Percentiles rank a stretch among this genome's conserved stretches.
phyloP scores from a whole-genome alignment of 495 filamentous ascomycete genomes.

The Penicillium waksmanii region DNA sequence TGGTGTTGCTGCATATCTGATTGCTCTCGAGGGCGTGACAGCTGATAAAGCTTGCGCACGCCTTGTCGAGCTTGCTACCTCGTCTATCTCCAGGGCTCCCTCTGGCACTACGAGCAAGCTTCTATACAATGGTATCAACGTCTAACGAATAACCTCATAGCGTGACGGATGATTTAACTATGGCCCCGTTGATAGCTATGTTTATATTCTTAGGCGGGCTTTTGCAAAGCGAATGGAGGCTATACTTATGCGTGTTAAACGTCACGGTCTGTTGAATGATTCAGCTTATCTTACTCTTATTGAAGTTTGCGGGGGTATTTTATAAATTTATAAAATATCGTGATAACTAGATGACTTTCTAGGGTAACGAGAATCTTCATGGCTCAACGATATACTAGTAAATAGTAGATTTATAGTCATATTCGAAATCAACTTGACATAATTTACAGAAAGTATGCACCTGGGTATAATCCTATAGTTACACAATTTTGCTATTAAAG shows the following conservation, averaged over 20 bases:
- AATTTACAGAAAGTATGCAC: no score
- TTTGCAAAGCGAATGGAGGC: slow-evolving; percentile 4
- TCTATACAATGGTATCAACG: slow-evolving; percentile 17
- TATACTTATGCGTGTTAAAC: background rate
- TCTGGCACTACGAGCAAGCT: slow-evolving; percentile 18
- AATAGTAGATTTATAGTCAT: no score
- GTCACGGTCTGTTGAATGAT: background rate
- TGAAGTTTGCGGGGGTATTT: background rate
- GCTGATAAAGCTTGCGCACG: slow-evolving; percentile 20
- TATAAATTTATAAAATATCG: no score
- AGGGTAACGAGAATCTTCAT: no score
- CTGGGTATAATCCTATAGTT: no score
- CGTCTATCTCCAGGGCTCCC: slow-evolving; percentile 16
- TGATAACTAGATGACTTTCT: no score
- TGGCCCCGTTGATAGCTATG: slow-evolving; percentile 4
- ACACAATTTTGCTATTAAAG: no score
- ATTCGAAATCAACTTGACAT: no score
- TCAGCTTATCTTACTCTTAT: background rate
- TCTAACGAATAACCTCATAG: slow-evolving; percentile 1
- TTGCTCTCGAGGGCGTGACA: slow-evolving; percentile 43
- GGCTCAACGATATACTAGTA: no score
- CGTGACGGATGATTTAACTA: slow-evolving; percentile 11
- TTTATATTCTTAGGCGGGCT: slow-evolving; percentile 7
- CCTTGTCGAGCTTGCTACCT: slow-evolving; percentile 18
- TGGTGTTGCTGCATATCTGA: slow-evolving; percentile 61